These are phyloP conservation scores for Boletus hoseneyae DNA, from an alignment of 1,284 basidiomycete genomes.

Conservation along the genomic window DNA sequence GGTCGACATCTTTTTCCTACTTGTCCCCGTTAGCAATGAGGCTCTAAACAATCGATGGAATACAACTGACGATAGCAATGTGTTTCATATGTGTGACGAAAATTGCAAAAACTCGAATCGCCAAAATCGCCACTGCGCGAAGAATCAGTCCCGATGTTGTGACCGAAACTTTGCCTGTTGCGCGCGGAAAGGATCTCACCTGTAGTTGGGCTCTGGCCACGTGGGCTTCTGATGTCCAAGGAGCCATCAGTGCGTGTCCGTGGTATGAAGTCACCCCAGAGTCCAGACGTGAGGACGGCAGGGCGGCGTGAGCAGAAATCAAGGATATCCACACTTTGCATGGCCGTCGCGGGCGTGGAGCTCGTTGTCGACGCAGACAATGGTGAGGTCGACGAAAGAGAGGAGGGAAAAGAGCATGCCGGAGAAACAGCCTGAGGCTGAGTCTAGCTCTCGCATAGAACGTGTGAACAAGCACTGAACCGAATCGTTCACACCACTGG, in stretches of 20 bases:
- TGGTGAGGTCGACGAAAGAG: conserved; percentile 18
- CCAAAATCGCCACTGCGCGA: conserved; percentile 65
- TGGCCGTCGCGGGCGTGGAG: conserved; percentile 13
- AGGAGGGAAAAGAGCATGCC: conserved; percentile 33
- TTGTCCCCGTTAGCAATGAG: conserved; percentile 2
- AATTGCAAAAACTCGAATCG: conserved; percentile 73
- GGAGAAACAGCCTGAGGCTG: too few relatives aligned
- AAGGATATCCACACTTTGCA: conserved; percentile 42
- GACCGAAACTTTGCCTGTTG: background rate
- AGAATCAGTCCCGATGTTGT: conserved; percentile 5
- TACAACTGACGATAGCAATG: conserved; percentile 50
- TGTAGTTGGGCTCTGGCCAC: conserved; percentile 75
- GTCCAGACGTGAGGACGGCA: conserved; percentile 66
- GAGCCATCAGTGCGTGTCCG: conserved; percentile 80
- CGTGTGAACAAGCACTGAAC: too few relatives aligned
- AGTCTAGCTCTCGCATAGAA: too few relatives aligned
- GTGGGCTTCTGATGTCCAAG: conserved; percentile 68
- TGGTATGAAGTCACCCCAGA: conserved; percentile 79
- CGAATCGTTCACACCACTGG: too few relatives aligned
- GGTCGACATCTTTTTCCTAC: conserved; percentile 64
- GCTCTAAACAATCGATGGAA: background rate
- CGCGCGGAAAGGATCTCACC: conserved; percentile 64
- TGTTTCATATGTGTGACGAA: conserved; percentile 82
- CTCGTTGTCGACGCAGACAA: conserved; percentile 21
- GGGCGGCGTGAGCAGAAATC: conserved; percentile 49